These are phyloP conservation scores for Parathielavia hyrcaniae DNA, from an alignment of 495 filamentous ascomycete genomes.

Conservation along the genomic window DNA sequence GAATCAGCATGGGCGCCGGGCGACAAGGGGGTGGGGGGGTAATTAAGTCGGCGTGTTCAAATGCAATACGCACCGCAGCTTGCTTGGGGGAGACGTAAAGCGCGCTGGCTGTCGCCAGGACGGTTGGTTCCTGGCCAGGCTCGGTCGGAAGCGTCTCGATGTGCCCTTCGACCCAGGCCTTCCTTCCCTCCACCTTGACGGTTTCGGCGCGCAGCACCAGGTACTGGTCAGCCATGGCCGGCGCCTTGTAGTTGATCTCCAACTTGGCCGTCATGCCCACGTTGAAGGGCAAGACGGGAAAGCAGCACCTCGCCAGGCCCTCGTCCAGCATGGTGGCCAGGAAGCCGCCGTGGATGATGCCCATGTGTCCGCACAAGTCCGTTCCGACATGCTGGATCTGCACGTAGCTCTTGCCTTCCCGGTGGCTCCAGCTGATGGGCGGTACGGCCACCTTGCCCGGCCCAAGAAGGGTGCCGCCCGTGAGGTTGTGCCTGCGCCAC, in stretches of 20 bases:
- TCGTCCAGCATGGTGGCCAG: slow-evolving; percentile 91
- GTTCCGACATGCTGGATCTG: slow-evolving; percentile 73
- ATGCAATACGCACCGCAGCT: slow-evolving; percentile 56
- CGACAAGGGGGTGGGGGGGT: background rate
- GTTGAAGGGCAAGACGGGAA: slow-evolving; percentile 80
- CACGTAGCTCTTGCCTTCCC: slow-evolving; percentile 63
- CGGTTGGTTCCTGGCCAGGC: slow-evolving; percentile 33
- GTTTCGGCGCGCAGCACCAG: slow-evolving; percentile 76
- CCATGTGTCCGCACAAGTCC: slow-evolving; percentile 83
- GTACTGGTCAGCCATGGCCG: slow-evolving; percentile 68
- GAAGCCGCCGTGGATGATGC: slow-evolving; percentile 86
- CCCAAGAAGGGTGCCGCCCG: slow-evolving; percentile 71
- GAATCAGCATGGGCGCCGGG: background rate
- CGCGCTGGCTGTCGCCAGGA: slow-evolving; percentile 49
- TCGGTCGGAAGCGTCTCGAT: slow-evolving; percentile 69
- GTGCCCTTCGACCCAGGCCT: slow-evolving; percentile 90
- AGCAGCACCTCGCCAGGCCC: slow-evolving; percentile 83
- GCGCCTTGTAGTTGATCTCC: slow-evolving; percentile 80
- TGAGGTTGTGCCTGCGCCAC: slow-evolving; percentile 67
- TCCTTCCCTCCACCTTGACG: slow-evolving; percentile 83
- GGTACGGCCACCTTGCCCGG: slow-evolving; percentile 74
- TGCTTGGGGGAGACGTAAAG: slow-evolving; percentile 86
- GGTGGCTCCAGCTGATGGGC: slow-evolving; percentile 67
- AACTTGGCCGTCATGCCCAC: slow-evolving; percentile 87
- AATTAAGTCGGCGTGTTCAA: background rate